phyloP scores from a whole-genome alignment of 2,329 filamentous ascomycete genomes.

The Claviceps sp. region DNA sequence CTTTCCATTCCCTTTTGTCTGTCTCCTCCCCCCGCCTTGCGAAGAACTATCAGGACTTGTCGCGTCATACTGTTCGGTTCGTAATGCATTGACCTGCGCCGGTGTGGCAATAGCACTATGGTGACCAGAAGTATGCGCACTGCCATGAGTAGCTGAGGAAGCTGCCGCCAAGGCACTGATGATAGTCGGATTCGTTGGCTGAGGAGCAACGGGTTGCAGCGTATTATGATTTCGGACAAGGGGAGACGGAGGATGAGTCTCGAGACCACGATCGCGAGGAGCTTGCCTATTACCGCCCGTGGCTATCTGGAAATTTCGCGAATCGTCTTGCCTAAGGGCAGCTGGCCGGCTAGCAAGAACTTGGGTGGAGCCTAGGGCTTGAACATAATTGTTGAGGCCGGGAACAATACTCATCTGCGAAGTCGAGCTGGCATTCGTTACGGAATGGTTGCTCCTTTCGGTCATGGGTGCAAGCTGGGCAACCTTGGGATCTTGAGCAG shows the following conservation, averaged over 20 bases:
- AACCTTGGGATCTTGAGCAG: neutral
- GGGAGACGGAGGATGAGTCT: slow-evolving; percentile 36
- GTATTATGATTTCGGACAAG: slow-evolving; percentile 64
- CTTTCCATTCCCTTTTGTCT: slow-evolving; percentile 21
- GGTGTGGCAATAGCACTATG: slow-evolving; percentile 17
- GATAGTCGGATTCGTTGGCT: slow-evolving; percentile 56
- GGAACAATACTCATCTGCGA: slow-evolving; percentile 14
- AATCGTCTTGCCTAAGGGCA: slow-evolving; percentile 18
- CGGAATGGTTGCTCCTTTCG: neutral
- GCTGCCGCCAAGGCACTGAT: slow-evolving; percentile 24
- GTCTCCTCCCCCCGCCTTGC: slow-evolving; percentile 36
- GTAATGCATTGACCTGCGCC: slow-evolving; percentile 44
- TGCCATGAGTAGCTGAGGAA: slow-evolving; percentile 1
- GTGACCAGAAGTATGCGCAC: neutral
- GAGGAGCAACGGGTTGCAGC: slow-evolving; percentile 58
- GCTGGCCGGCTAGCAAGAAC: slow-evolving; percentile 25
- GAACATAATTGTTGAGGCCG: slow-evolving; percentile 18
- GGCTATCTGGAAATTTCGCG: slow-evolving; percentile 12
- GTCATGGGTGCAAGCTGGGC: neutral
- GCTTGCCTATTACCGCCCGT: slow-evolving; percentile 7
- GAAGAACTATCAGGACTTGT: slow-evolving; percentile 50
- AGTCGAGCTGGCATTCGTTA: slow-evolving; percentile 5
- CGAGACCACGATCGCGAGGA: slow-evolving; percentile 14
- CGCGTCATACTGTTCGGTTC: slow-evolving; percentile 31
- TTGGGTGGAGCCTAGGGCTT: slow-evolving; percentile 6